A percentile compares a stretch with the other conserved stretches of the same genome.
Evolutionary conservation across 139 green algal species (phyloP).

Genomic region (Tetraselmis striata): DNA sequence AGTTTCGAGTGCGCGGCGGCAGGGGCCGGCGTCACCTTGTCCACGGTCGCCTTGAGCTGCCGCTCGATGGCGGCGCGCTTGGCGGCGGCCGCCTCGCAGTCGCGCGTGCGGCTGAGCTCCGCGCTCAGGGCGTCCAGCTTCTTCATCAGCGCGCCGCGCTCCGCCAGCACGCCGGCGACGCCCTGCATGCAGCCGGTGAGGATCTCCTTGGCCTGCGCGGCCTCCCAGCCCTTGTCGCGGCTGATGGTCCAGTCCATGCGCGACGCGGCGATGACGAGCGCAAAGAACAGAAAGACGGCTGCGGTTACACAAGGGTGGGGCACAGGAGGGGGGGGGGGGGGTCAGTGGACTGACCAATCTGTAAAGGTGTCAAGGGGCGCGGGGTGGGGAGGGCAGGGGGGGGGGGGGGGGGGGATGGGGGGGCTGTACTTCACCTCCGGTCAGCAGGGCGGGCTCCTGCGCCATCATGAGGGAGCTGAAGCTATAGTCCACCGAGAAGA

Average conservation of each 20-base stretch:
- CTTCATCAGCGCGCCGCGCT: neutral
- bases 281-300: neutral
- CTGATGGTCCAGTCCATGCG: neutral
- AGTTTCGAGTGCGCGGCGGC: no score
- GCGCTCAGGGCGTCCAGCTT: neutral
- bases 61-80: neutral
- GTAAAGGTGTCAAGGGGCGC: neutral
- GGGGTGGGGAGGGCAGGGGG: neutral
- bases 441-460: slow-evolving; percentile 11
- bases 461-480: neutral
- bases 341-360: no score
- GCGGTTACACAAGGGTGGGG: neutral
- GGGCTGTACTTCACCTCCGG: slow-evolving; percentile 54
- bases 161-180: neutral
- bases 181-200: neutral
- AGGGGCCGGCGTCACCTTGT: no score
- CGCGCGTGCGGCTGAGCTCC: neutral
- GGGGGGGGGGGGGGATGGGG: neutral
- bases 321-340: no score
- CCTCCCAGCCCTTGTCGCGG: neutral
- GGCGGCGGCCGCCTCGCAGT: neutral
- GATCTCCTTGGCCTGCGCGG: neutral
- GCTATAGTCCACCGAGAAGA: slow-evolving; percentile 24
- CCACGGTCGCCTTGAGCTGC: neutral
- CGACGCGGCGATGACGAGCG: neutral